Percentiles rank a stretch among this genome's conserved stretches.
Evolutionary conservation across 2,329 filamentous ascomycete species (phyloP).

Genomic region (Diaporthe helianthi): DNA sequence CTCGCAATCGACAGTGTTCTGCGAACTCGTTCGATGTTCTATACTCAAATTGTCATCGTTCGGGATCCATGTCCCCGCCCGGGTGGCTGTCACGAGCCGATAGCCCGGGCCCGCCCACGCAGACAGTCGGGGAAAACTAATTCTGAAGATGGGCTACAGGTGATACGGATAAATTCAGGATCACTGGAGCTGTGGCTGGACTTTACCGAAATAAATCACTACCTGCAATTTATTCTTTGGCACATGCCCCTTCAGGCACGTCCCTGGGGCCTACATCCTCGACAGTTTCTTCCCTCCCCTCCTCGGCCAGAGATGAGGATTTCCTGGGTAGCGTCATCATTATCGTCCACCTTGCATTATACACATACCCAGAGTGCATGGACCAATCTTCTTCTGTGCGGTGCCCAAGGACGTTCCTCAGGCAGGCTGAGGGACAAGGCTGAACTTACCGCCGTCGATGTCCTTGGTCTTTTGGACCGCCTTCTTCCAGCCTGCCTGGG

Average conservation of each 20-base stretch:
- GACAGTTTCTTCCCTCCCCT: background rate
- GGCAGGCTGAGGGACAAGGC: slow-evolving; percentile 39
- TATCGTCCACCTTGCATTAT: slow-evolving; percentile 8
- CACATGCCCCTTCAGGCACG: background rate
- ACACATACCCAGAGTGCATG: background rate
- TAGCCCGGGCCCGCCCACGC: background rate
- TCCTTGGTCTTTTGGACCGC: slow-evolving; percentile 57
- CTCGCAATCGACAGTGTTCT: background rate
- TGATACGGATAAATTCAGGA: background rate
- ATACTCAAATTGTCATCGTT: background rate
- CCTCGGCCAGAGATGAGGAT: slow-evolving; percentile 5
- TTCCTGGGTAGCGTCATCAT: slow-evolving; percentile 16
- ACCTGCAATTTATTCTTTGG: background rate
- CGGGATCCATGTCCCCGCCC: background rate
- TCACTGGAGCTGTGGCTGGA: background rate
- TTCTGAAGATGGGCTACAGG: background rate
- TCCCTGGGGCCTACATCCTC: background rate
- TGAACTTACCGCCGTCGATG: slow-evolving; percentile 51
- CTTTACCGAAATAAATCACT: background rate
- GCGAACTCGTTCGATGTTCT: background rate
- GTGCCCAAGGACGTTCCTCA: background rate
- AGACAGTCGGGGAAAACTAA: background rate
- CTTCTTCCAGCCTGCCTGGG: slow-evolving; percentile 55
- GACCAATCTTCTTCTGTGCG: background rate
- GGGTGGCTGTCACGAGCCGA: background rate